Evolutionary conservation across 768 basidiomycete species (phyloP).

Genomic region (Boletus rubroflammeus): DNA sequence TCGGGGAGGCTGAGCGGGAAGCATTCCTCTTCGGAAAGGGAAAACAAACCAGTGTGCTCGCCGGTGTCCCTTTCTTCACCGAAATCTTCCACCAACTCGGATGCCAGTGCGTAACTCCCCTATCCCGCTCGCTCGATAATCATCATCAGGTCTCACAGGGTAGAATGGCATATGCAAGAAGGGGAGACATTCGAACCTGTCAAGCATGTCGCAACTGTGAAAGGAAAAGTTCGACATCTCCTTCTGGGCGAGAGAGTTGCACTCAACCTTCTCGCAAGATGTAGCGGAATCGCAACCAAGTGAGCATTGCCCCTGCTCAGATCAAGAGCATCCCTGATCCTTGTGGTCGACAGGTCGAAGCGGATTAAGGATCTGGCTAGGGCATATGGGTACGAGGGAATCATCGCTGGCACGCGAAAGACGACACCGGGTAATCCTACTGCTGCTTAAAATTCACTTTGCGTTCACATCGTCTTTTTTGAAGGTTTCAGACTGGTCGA

Average conservation of each 20-base stretch:
- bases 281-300: conserved; percentile 97
- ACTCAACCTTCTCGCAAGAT: conserved; percentile 88
- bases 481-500: conserved; percentile 92
- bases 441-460: neutral
- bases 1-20: conserved; percentile 83
- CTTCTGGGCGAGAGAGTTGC: conserved; percentile 92
- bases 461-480: conserved; percentile 6
- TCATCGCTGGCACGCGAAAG: conserved; percentile 93
- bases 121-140: neutral
- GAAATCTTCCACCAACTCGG: conserved; percentile 87
- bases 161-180: conserved; percentile 91
- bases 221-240: conserved; percentile 82
- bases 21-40: conserved; percentile 93
- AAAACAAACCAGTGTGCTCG: conserved; percentile 70
- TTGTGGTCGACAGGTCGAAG: conserved; percentile 59
- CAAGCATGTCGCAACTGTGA: conserved; percentile 85
- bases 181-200: conserved; percentile 78
- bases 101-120: conserved; percentile 69
- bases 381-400: conserved; percentile 76
- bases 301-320: conserved; percentile 35
- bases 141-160: conserved; percentile 43
- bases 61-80: conserved; percentile 93
- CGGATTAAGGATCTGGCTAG: conserved; percentile 74
- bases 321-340: neutral
- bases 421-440: conserved; percentile 74